A percentile compares a stretch with the other conserved stretches of the same genome.
phyloP scores from a whole-genome alignment of 2,329 filamentous ascomycete genomes.

The Exophiala sp. region DNA sequence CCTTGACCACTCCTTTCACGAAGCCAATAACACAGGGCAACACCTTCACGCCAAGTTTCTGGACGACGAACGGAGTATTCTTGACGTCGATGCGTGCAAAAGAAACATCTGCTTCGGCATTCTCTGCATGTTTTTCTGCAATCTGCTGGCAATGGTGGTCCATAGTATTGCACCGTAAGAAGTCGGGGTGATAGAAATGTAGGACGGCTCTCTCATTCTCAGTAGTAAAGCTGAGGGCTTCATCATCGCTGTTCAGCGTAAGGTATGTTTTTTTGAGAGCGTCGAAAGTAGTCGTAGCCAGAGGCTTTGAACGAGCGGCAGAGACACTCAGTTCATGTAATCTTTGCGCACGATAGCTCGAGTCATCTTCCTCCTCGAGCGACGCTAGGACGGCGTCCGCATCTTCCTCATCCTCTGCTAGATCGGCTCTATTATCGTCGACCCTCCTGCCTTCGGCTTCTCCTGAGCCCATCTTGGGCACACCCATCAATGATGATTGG shows the following conservation, averaged over 20 bases:
- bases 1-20: conserved; percentile 41
- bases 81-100: conserved; percentile 45
- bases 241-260: conserved; percentile 48
- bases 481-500: not conserved
- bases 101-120: conserved; percentile 33
- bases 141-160: conserved; percentile 51
- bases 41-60: conserved; percentile 43
- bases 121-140: conserved; percentile 34
- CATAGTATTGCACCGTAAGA: conserved; percentile 57
- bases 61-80: conserved; percentile 43
- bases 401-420: conserved; percentile 37
- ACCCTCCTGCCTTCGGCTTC: not conserved
- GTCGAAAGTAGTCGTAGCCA: conserved; percentile 13
- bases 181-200: conserved; percentile 61
- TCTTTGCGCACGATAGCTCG: conserved; percentile 46
- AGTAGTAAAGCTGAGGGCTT: conserved; percentile 56
- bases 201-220: conserved; percentile 53
- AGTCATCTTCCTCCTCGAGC: conserved; percentile 50
- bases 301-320: conserved; percentile 3
- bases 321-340: conserved; percentile 17
- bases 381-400: conserved; percentile 57
- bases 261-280: conserved; percentile 32
- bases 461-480: not conserved
- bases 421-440: conserved; percentile 1
- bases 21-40: conserved; percentile 47